These are phyloP conservation scores for Calonectria leucothoes DNA, from an alignment of 2,329 filamentous ascomycete species.

Conservation along the genomic window DNA sequence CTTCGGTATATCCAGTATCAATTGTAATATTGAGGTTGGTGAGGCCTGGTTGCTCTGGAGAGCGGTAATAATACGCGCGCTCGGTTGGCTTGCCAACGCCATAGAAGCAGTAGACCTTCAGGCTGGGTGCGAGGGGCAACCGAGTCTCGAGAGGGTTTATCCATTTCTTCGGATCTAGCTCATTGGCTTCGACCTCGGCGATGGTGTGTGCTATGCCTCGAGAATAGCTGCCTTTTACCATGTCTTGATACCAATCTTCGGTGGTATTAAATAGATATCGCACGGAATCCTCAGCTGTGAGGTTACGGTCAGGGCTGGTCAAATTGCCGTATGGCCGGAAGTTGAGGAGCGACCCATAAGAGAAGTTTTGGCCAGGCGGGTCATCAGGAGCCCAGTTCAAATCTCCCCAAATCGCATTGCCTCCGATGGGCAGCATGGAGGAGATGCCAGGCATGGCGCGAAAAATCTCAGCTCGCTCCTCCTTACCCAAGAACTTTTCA, in stretches of 20 bases:
- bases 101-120: constrained; percentile 99
- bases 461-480: constrained; percentile 93
- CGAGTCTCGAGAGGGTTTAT: constrained; percentile 93
- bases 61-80: constrained; percentile 89
- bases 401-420: constrained; percentile 95
- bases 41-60: constrained; percentile 71
- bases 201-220: constrained; percentile 86
- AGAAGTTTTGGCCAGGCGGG: constrained; percentile 75
- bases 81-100: constrained; percentile 95
- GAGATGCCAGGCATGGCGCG: constrained; percentile 96
- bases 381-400: constrained; percentile 90
- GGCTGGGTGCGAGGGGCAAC: constrained; percentile 84
- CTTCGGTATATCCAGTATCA: constrained; percentile 71
- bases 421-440: constrained; percentile 95
- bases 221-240: constrained; percentile 82
- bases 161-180: constrained; percentile 85
- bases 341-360: constrained; percentile 85
- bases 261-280: constrained; percentile 81
- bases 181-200: constrained; percentile 84
- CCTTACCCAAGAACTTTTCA: constrained; percentile 92
- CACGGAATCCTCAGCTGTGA: constrained; percentile 84
- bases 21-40: constrained; percentile 80
- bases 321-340: constrained; percentile 77
- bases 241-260: constrained; percentile 86
- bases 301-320: constrained; percentile 75